These are phyloP conservation scores for Escallonia herrerae DNA, from an alignment of 129 eudicot species.

Conservation along the genomic window DNA sequence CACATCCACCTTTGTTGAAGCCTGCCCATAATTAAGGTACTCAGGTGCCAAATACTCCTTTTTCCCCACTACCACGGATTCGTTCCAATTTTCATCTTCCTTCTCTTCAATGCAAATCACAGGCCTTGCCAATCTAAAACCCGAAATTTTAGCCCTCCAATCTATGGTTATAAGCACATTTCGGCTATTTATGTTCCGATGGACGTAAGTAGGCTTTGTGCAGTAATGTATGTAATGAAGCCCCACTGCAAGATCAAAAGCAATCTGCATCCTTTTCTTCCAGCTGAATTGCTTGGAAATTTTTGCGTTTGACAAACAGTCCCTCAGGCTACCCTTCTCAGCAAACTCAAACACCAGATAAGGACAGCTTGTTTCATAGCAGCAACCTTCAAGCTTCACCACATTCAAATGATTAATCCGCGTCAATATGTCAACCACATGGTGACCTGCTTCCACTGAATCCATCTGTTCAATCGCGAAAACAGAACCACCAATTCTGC, in stretches of 20 bases:
- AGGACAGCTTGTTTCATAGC: constrained; percentile 10
- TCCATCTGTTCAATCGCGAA: constrained; percentile 32
- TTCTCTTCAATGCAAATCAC: not conserved
- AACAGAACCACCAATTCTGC: constrained; percentile 12
- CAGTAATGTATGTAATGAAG: constrained; percentile 50
- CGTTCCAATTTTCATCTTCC: constrained; percentile 7
- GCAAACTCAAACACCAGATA: constrained; percentile 41
- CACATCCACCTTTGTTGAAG: constrained; percentile 29
- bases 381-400: constrained; percentile 40
- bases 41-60: constrained; percentile 22
- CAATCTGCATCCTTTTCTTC: constrained; percentile 37
- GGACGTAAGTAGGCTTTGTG: constrained; percentile 47
- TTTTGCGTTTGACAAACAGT: constrained; percentile 28
- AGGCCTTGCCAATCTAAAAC: constrained; percentile 33
- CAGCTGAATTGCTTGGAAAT: constrained; percentile 28
- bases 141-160: constrained; percentile 46
- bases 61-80: constrained; percentile 3
- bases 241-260: constrained; percentile 47
- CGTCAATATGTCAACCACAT: constrained; percentile 35
- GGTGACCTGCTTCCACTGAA: constrained; percentile 23
- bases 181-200: constrained; percentile 27
- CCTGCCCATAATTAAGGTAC: constrained; percentile 14
- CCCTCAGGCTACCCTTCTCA: constrained; percentile 40
- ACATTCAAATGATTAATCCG: constrained; percentile 44
- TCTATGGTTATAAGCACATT: constrained; percentile 29